Evolutionary conservation across 2,329 filamentous ascomycete species (phyloP), one percentile per base, ranked within the genome.

Genomic region (Plenodomus lindquistii): DNA sequence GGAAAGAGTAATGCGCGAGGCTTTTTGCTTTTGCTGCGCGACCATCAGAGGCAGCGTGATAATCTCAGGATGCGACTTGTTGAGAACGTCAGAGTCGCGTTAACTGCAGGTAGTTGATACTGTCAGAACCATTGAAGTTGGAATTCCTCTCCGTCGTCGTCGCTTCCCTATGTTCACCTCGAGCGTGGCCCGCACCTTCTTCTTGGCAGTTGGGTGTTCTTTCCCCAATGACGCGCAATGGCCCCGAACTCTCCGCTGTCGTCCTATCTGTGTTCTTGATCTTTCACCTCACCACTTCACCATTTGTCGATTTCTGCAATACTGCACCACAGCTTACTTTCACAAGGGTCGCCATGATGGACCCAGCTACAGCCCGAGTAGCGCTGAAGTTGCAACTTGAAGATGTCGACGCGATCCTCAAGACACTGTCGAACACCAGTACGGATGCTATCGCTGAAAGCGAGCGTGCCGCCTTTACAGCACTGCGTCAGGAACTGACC

Each of bases 311-410:
- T n/a, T n/a, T n/a, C n/a, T n/a, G n/a, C n/a, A n/a, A n/a, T n/a
- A n/a, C n/a, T n/a, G n/a, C n/a, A n/a, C n/a, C n/a, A n/a, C n/a
- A n/a, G n/a, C n/a, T n/a, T n/a, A n/a, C 11, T 4, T 31, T 13
- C 27, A 8, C 27, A 24, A 7, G 27, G 10, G 15, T 8, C 27
- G 11, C 27, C 6, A 41, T 29, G 15, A 59, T 55, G 45, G 52
- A 56, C 27, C 52, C 47, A 4, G 40, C 20, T 1, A 46, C 42
- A 3, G 47, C 53, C 9, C 24, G 40, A 3, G 17, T 57, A 1
- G 55, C 51, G 2, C n/a, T 57, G 6, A 42, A 48, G 40, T 27
- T 59, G 2, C 51, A 59, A 24, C 48, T 60, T 9, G 40, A 50
- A 2, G 53, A 59, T 24, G 46, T 57, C 24, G 43, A 53, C 10